Percentiles rank a stretch among this genome's conserved stretches.
Evolutionary conservation across 441 rosid species (phyloP).

Genomic region (Lagerstroemia fauriei): DNA sequence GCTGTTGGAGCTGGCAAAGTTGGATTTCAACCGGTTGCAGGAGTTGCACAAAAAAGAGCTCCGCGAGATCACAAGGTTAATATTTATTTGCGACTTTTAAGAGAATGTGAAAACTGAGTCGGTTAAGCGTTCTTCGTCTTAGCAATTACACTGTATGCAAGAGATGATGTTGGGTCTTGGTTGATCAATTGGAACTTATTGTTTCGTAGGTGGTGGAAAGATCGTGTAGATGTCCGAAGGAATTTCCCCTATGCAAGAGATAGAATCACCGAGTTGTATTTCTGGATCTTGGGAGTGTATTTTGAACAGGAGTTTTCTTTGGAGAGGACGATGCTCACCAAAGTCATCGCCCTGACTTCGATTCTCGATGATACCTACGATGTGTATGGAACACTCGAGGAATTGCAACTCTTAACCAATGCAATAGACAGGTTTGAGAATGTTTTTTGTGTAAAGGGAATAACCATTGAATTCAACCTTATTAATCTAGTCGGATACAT

Average conservation of each 20-base stretch:
- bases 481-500: not conserved
- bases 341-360: not conserved
- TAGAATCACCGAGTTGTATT: slow-evolving; percentile 36
- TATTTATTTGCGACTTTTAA: too few species aligned
- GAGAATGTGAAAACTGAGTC: too few species aligned
- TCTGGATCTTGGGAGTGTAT: slow-evolving; percentile 31
- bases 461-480: not conserved
- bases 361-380: slow-evolving; percentile 47
- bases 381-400: slow-evolving; percentile 41
- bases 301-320: slow-evolving; percentile 38
- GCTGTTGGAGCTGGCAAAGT: slow-evolving; percentile 41
- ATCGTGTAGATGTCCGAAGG: slow-evolving; percentile 19
- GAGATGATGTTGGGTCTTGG: too few species aligned
- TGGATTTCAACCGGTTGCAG: slow-evolving; percentile 39
- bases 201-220: slow-evolving; percentile 48
- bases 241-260: slow-evolving; percentile 39
- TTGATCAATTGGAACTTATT: too few species aligned
- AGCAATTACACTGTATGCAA: too few species aligned
- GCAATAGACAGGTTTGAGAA: slow-evolving; percentile 35
- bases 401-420: slow-evolving; percentile 29
- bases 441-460: not conserved
- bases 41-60: slow-evolving; percentile 36
- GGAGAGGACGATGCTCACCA: slow-evolving; percentile 29
- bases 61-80: slow-evolving; percentile 24
- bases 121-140: too few species aligned